Base-by-base conservation (phyloP, 176 grass and related monocot species). In the Musa schizocarpa region DNA sequence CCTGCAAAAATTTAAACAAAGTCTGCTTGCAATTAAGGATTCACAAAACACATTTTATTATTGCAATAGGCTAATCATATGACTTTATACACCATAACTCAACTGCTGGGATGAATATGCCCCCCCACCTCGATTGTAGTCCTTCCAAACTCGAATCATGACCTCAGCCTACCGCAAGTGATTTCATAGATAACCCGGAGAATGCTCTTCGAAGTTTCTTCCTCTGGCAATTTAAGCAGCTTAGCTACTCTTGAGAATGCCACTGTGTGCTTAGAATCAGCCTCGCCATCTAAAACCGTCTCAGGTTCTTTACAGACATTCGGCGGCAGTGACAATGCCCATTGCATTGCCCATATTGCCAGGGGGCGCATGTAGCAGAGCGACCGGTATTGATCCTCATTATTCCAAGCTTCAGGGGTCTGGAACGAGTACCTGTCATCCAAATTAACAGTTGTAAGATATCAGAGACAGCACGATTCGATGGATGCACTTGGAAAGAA, bases 351-450 rank as follows among this genome's bases (percentile, higher is more conserved):
- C 94, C 94, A 98, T 73, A 98, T 87, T 29, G 86, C 90, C 50
- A 93, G 88, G 25, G 94, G 94, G 48, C 90, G 86, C 94, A 98
- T 98, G 82, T 98, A 98, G 80, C 94, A 98, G 50, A 98, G 58
- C 51, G 90, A 98, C 23, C 94, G 82, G 69, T 79, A 98, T 34
- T 90, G 79, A 23, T 91, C 86, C 0, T 98, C 82, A 58, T 93
- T 98, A 76, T 98, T 98, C 94, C 94, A 98, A 81, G 94, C 80
- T 89, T 98, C 94, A 14, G 94, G 90, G 13, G 90, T 93, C 92
- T 98, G 94, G 59, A 98, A 98, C 6, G 90, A 81, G 51, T 98
- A 98, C 50, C 94, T 96, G 74, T 69, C 43, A 68, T 53, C 8
- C 54, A 57, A 55, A 71, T 8, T 6, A 59, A 7, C 24, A 8